A percentile compares a stretch with the other conserved stretches of the same genome.
phyloP scores from a whole-genome alignment of 2,329 filamentous ascomycete species.

The Alternaria panax region DNA sequence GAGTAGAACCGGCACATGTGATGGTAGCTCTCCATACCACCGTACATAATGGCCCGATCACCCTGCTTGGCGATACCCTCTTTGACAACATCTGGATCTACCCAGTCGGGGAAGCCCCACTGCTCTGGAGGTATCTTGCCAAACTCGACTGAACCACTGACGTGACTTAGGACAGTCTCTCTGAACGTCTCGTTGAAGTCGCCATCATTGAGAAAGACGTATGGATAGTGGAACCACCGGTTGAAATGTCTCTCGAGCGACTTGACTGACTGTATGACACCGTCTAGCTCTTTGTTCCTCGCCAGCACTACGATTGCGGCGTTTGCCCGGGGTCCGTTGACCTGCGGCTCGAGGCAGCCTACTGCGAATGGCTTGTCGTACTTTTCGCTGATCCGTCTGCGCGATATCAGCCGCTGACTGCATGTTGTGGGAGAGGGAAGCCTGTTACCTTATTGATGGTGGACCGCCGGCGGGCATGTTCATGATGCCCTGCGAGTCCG shows the following conservation, averaged over 20 bases:
- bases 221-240: slow-evolving; percentile 97
- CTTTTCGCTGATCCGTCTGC: slow-evolving; percentile 93
- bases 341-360: slow-evolving; percentile 82
- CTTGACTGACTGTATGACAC: slow-evolving; percentile 95
- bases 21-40: slow-evolving; percentile 97
- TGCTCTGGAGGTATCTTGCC: slow-evolving; percentile 88
- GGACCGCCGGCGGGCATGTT: slow-evolving; percentile 88
- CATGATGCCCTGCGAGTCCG: slow-evolving; percentile 80
- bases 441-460: slow-evolving; percentile 81
- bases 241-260: slow-evolving; percentile 99
- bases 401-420: slow-evolving; percentile 23
- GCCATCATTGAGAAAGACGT: slow-evolving; percentile 96
- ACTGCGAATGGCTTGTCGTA: slow-evolving; percentile 96
- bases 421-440: not conserved
- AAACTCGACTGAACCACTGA: slow-evolving; percentile 87
- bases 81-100: slow-evolving; percentile 89
- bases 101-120: slow-evolving; percentile 98
- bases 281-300: slow-evolving; percentile 93
- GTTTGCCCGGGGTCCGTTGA: slow-evolving; percentile 81
- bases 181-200: slow-evolving; percentile 97
- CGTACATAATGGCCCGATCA: slow-evolving; percentile 98
- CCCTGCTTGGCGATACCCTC: slow-evolving; percentile 97
- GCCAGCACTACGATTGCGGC: slow-evolving; percentile 95
- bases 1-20: slow-evolving; percentile 99
- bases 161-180: slow-evolving; percentile 86